Conservation (phyloP, 352 stramenopile genomes). For the Plasmopara halstedii region DNA sequence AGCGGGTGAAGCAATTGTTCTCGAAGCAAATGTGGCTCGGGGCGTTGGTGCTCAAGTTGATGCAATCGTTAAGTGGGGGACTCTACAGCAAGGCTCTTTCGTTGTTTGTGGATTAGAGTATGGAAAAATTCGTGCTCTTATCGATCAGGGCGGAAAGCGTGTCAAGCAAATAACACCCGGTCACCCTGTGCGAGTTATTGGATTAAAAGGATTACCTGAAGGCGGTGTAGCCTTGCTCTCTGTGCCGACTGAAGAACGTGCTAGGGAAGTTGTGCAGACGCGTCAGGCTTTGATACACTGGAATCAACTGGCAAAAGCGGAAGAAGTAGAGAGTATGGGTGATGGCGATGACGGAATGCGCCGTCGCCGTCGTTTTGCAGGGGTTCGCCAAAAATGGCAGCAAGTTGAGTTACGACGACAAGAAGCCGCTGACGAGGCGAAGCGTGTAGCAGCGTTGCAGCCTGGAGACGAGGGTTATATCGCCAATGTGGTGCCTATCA, state of each 20-base stretch:
- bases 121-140: slow-evolving; percentile 86
- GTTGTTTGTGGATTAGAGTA: slow-evolving; percentile 94
- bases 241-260: slow-evolving; percentile 63
- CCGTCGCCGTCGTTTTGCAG: slow-evolving; percentile 45
- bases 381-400: slow-evolving; percentile 47
- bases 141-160: slow-evolving; percentile 66
- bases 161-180: slow-evolving; percentile 88
- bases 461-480: slow-evolving; percentile 80
- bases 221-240: slow-evolving; percentile 70
- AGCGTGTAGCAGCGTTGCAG: slow-evolving; percentile 60
- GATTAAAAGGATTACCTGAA: slow-evolving; percentile 78
- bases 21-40: slow-evolving; percentile 94
- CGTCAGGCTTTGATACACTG: slow-evolving; percentile 68
- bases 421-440: slow-evolving; percentile 56
- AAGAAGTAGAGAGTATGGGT: slow-evolving; percentile 34
- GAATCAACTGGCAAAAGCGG: slow-evolving; percentile 56
- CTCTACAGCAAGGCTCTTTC: slow-evolving; percentile 89
- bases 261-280: slow-evolving; percentile 70
- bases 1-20: slow-evolving; percentile 90
- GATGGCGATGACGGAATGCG: slow-evolving; percentile 10
- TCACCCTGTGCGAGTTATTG: slow-evolving; percentile 85
- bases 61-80: slow-evolving; percentile 95
- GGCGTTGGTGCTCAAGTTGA: slow-evolving; percentile 93
- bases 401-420: slow-evolving; percentile 62
- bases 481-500: slow-evolving; percentile 91